Base-by-base conservation (phyloP, 306 rosid species). In the Trichosanthes cucumerina region DNA sequence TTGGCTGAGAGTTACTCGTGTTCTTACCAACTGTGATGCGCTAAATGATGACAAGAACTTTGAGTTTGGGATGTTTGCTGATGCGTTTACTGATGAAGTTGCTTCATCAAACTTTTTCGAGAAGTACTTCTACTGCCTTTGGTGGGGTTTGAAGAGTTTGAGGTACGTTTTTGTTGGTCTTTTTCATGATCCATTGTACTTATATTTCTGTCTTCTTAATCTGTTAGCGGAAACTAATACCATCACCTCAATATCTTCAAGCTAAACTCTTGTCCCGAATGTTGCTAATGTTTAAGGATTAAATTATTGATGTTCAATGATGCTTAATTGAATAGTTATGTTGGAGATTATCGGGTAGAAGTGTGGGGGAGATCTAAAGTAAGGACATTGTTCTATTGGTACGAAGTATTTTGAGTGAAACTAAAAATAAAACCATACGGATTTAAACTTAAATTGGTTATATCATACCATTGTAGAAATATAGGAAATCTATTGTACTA, bases 101-200 rank as follows among this genome's bases (percentile, higher is more conserved):
- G 90, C 98, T 62, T 86, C 92, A 0, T 62, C 92, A 0, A 5
- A 33, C 12, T 87, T 95, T 83, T 4, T 83, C 10, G 87, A 88
- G 18, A 95, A 90, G 65, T 92, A 92, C 72, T 91, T 92, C 81
- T 95, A 95, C 54, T 95, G 98, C 86, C 96, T 95, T 31, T 95
- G 97, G 96, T 95, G 95, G 95, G 98, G 98, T 54, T 84, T 95
- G 80, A 89, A 83, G 86, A 91, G 86, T 83, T 82, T 92, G 71
- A 84, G 93, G 98, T 90, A 85, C 68, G 77, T 1, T 57, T 75
- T 68, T 39, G 50, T 65, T 36, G 5, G 46, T 16, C 47, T 34
- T 26, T 64, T 0, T 34, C 14, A 18, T 64, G 14, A 33, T 60
- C 39, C 36, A 60, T 15, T 21, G 26, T 19, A 23, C 28, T 2